phyloP scores from a whole-genome alignment of 345 rosid genomes.

The Tarenaya hassleriana region DNA sequence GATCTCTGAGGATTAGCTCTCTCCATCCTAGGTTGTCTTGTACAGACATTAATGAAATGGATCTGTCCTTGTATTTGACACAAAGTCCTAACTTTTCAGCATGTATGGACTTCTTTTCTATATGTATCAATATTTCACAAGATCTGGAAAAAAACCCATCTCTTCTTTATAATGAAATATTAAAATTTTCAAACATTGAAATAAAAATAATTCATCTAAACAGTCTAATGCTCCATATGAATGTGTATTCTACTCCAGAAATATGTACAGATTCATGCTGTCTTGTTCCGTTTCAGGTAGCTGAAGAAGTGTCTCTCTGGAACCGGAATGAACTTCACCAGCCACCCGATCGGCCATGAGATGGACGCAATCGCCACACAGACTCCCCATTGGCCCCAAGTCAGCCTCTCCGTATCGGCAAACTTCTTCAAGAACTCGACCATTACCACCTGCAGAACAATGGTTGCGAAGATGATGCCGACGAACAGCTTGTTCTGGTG shows the following conservation, averaged over 20 bases:
- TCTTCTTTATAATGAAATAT: no score
- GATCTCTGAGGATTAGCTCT: constrained; percentile 30
- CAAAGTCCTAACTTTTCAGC: no score
- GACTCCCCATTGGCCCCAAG: constrained; percentile 58
- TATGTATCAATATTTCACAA: no score
- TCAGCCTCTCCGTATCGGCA: constrained; percentile 66
- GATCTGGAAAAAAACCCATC: no score
- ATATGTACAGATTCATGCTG: constrained; percentile 14
- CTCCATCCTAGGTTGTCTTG: no score
- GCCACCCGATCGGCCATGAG: constrained; percentile 71
- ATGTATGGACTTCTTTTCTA: no score
- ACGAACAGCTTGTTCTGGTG: constrained; percentile 58
- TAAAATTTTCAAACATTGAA: not conserved
- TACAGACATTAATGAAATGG: no score
- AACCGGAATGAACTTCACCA: constrained; percentile 54
- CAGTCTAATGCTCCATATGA: not conserved
- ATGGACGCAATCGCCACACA: constrained; percentile 50
- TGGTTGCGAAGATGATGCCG: constrained; percentile 45
- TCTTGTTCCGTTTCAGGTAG: constrained; percentile 33
- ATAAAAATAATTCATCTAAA: not conserved
- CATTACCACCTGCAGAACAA: constrained; percentile 60
- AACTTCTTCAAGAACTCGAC: constrained; percentile 66
- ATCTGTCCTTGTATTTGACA: no score
- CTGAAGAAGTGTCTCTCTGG: constrained; percentile 43
- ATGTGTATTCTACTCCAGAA: not conserved